A percentile compares a stretch with the other conserved stretches of the same genome.
Conservation (phyloP, 2,329 filamentous ascomycete genomes). For the Hypoxylon sp. region DNA sequence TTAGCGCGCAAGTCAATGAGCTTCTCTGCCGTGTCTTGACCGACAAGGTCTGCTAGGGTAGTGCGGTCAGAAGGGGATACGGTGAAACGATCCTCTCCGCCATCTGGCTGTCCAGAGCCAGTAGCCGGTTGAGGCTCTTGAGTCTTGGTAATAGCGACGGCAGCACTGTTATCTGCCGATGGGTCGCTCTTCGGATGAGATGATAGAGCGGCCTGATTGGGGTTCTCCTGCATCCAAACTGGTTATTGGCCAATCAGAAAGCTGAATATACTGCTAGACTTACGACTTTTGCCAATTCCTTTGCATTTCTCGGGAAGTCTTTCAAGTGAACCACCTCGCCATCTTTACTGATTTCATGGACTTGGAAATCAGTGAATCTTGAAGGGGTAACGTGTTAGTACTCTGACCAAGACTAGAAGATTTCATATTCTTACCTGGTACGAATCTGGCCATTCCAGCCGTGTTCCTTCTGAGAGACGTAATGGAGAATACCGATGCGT, state of each 20-base stretch:
- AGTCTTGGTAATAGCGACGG: background rate
- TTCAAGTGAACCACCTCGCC: constrained; percentile 79
- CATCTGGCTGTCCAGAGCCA: constrained; percentile 11
- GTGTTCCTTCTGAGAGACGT: constrained; percentile 50
- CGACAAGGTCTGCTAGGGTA: constrained; percentile 37
- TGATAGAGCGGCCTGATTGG: constrained; percentile 7
- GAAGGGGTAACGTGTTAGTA: constrained; percentile 18
- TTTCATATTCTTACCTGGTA: constrained; percentile 49
- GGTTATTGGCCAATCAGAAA: background rate
- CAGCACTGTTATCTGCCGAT: background rate
- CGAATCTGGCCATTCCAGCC: constrained; percentile 55
- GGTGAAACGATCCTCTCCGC: constrained; percentile 5
- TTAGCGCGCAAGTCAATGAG: constrained; percentile 39
- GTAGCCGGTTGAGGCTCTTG: background rate
- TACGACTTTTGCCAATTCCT: constrained; percentile 39
- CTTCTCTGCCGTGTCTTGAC: constrained; percentile 35
- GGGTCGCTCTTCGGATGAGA: constrained; percentile 2
- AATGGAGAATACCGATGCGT: constrained; percentile 53
- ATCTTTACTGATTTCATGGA: constrained; percentile 83
- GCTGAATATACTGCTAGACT: constrained; percentile 3
- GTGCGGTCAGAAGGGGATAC: constrained; percentile 35
- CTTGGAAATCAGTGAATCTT: constrained; percentile 89
- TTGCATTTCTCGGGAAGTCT: constrained; percentile 51
- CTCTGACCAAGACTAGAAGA: background rate
- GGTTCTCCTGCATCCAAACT: constrained; percentile 6